Evolutionary conservation across 371 early-diverging fungal genomes (phyloP).

Genomic region (Rhizopus sp.): DNA sequence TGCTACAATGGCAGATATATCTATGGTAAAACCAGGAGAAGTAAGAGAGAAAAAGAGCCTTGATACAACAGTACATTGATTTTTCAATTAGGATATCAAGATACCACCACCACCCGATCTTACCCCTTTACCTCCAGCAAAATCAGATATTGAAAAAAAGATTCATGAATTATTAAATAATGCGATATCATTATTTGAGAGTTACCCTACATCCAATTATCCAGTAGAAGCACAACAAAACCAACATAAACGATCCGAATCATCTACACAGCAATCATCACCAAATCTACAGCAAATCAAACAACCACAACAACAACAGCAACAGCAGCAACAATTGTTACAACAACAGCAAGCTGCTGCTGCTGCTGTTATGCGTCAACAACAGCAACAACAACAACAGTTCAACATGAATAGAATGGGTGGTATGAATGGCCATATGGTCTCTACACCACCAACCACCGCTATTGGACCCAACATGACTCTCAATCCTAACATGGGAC

Average conservation of each 20-base stretch:
- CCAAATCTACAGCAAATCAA: constrained; percentile 12
- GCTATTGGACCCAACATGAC: not conserved
- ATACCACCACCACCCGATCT: constrained; percentile 44
- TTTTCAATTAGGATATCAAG: constrained; percentile 29
- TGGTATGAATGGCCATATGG: constrained; percentile 1
- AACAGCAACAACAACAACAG: constrained; percentile 15
- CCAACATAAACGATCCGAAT: constrained; percentile 16
- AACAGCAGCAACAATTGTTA: constrained; percentile 14
- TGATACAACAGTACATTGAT: constrained; percentile 1
- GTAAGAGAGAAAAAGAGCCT: constrained; percentile 25
- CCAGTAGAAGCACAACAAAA: not conserved
- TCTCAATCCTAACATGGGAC: not conserved
- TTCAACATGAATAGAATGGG: constrained; percentile 8
- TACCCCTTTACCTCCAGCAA: constrained; percentile 42
- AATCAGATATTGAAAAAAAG: constrained; percentile 30
- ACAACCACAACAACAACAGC: constrained; percentile 17
- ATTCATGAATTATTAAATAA: constrained; percentile 38
- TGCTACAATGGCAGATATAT: constrained; percentile 59
- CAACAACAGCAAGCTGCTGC: constrained; percentile 23
- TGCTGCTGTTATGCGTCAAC: constrained; percentile 16
- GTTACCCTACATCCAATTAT: not conserved
- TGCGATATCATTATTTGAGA: constrained; percentile 32
- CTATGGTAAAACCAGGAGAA: constrained; percentile 50
- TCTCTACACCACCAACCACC: constrained; percentile 3
- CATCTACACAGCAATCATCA: constrained; percentile 18